Conservation (phyloP, 306 rosid genomes). For the Cyclanthera cordifolia region DNA sequence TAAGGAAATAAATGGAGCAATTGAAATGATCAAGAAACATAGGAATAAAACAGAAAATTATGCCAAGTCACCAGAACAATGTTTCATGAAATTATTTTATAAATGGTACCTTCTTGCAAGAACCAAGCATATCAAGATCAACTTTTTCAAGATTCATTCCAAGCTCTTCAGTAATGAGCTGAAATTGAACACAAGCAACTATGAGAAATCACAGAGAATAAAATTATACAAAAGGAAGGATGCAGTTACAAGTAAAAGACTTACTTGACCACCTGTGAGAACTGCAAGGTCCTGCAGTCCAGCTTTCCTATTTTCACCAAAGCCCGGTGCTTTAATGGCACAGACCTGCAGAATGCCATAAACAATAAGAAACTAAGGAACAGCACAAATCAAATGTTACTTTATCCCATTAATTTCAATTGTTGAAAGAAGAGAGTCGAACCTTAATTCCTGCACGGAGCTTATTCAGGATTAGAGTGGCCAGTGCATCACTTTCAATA, state of each 20-base stretch:
- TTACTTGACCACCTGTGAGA: slow-evolving; percentile 79
- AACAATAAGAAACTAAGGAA: neutral
- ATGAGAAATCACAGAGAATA: neutral
- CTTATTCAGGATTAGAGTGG: slow-evolving; percentile 77
- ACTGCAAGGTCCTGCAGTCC: slow-evolving; percentile 75
- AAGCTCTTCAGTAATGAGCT: slow-evolving; percentile 91
- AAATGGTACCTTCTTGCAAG: slow-evolving; percentile 74
- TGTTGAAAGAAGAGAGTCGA: neutral
- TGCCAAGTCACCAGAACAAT: neutral
- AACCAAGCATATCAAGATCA: slow-evolving; percentile 61
- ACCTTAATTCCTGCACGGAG: slow-evolving; percentile 99
- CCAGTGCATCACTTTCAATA: slow-evolving; percentile 84
- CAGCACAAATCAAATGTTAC: neutral
- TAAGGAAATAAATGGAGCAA: neutral
- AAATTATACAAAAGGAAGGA: neutral
- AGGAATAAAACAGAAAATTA: neutral
- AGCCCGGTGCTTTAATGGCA: slow-evolving; percentile 91
- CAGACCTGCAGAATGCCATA: slow-evolving; percentile 42
- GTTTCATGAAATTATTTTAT: neutral
- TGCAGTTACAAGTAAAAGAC: slow-evolving; percentile 5
- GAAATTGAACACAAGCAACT: neutral
- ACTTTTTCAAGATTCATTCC: slow-evolving; percentile 89
- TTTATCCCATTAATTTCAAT: neutral
- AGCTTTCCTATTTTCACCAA: slow-evolving; percentile 82
- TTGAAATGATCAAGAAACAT: neutral